Evolutionary conservation across 139 green algal genomes (phyloP), one percentile per base, ranked within the genome.

Genomic region (Haematococcus lacustris): DNA sequence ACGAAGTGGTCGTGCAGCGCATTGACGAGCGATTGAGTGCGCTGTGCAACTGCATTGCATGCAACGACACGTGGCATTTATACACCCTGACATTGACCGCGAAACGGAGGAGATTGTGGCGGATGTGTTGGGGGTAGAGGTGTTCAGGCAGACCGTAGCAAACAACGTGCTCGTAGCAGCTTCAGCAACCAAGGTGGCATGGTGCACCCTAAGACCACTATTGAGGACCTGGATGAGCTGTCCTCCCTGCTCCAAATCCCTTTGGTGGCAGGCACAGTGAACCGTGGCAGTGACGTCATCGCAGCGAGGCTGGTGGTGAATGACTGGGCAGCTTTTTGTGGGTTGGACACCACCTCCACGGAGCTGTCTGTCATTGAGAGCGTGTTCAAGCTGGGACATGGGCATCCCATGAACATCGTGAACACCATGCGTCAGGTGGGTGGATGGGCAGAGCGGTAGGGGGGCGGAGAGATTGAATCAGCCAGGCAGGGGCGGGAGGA

Each of bases 211-310:
- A 90, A 97, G 61, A 97, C 94, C 17, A 97, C 80, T 26, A 84
- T 99, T 5, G 92, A 98, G 76, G 96, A 99, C 73, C 80, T 99
- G 61, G 96, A 99, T 74, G 96, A 99, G 87, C 89, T 99, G 32
- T 96, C 90, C 37, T 94, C 83, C 1, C 79, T 99, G 65, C 78
- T 97, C 59, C 91, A 98, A 82, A 90, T 98, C 33, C 95, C 95
- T 13, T 79, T 99, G 41, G 95, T 98, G 7, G 95, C 95, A 34
- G 95, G 95, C 25, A 99, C 95, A 0, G 85, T 98, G 26, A 99
- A 99, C 81, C 79, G 95, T 25, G 95, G 95, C 34, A 93, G 82
- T 62, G 95, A 98, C 76, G 95, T 99, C 23, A 89, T 99, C 37
- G 90, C 80, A 9, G 86, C 89, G 2, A 92, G 94, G 0, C 71